These are phyloP conservation scores for Alternaria hordeiaustralica DNA, from an alignment of 2,329 filamentous ascomycete genomes.

Conservation along the genomic window DNA sequence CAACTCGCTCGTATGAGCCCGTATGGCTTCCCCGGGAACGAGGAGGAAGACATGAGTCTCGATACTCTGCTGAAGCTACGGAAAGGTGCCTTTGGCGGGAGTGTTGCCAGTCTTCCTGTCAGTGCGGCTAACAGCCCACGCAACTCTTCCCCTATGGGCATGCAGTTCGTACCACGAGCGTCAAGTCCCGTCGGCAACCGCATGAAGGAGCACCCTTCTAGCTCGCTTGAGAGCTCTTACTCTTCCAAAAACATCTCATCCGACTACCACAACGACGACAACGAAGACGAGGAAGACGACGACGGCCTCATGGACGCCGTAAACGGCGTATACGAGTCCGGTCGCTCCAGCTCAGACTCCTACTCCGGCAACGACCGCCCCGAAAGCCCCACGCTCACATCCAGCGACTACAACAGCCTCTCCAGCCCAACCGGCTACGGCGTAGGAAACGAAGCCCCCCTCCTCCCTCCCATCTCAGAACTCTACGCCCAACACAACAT, in stretches of 20 bases:
- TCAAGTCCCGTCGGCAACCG: conserved; percentile 38
- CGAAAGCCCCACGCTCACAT: conserved; percentile 43
- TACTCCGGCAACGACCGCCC: conserved; percentile 23
- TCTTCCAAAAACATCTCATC: conserved; percentile 24
- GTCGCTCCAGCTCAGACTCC: conserved; percentile 17
- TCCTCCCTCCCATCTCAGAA: conserved; percentile 26
- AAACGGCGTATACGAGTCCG: conserved; percentile 35
- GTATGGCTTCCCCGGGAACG: conserved; percentile 59
- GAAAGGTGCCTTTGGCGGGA: conserved; percentile 80
- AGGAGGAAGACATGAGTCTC: conserved; percentile 73
- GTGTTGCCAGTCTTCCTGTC: conserved; percentile 70
- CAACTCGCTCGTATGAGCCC: conserved; percentile 69
- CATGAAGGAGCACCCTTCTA: conserved; percentile 36
- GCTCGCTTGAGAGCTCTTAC: conserved; percentile 34
- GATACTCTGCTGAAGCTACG: conserved; percentile 75
- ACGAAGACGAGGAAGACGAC: conserved; percentile 25
- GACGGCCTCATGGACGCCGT: conserved; percentile 34
- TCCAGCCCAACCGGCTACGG: conserved; percentile 28
- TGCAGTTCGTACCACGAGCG: conserved; percentile 40
- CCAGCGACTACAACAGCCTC: conserved; percentile 38
- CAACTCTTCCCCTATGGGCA: conserved; percentile 48
- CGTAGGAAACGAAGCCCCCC: conserved; percentile 16
- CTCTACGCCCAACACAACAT: conserved; percentile 24
- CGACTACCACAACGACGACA: conserved; percentile 20
- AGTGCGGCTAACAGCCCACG: conserved; percentile 53